phyloP scores from a whole-genome alignment of 495 filamentous ascomycete genomes.

The Daldinia concentrica region DNA sequence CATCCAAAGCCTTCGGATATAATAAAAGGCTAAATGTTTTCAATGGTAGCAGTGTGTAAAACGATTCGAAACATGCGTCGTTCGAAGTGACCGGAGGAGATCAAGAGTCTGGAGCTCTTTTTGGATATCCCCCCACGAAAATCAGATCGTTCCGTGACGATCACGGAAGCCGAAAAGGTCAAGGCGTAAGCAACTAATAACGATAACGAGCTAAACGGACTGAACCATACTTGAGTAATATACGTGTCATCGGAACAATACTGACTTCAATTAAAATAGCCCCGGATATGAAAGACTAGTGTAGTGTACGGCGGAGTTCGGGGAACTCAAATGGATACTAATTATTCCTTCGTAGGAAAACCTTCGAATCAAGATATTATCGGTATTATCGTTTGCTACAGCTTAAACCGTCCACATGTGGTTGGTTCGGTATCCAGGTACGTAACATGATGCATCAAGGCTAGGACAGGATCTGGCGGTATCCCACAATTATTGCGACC shows the following conservation, averaged over 20 bases:
- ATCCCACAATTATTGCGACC: constrained; percentile 16
- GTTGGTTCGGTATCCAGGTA: not conserved
- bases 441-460: not conserved
- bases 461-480: constrained; percentile 11
- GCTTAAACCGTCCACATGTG: not conserved
- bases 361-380: not conserved
- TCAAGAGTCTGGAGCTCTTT: constrained; percentile 12
- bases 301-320: constrained; percentile 4
- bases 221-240: not conserved
- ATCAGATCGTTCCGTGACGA: constrained; percentile 31
- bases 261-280: not conserved
- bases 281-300: not conserved
- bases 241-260: constrained; percentile 13
- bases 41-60: not conserved
- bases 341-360: not conserved
- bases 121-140: constrained; percentile 21
- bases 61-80: constrained; percentile 34
- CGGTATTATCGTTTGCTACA: not conserved
- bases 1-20: not conserved
- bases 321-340: constrained; percentile 11
- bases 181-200: constrained; percentile 18
- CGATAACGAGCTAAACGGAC: not conserved
- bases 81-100: constrained; percentile 27
- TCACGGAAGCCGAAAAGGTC: constrained; percentile 35
- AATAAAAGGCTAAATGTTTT: not conserved